A percentile compares a stretch with the other conserved stretches of the same genome.
Evolutionary conservation across 1,284 basidiomycete species (phyloP).

Genomic region (Pseudozyma pruni): DNA sequence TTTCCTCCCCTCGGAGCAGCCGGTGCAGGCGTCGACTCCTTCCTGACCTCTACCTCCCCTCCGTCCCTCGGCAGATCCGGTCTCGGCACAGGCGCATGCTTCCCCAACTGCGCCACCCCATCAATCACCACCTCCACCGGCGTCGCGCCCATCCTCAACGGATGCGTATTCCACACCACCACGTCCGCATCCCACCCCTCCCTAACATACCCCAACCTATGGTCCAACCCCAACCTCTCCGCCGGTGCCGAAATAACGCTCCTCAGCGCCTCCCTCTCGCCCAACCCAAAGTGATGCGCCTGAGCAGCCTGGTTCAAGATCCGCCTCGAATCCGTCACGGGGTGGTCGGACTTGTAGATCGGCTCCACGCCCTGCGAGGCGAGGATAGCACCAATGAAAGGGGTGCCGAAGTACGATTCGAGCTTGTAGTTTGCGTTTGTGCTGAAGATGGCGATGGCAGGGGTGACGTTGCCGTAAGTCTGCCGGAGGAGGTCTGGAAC

Average conservation of each 20-base stretch:
- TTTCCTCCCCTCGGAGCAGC: slow-evolving; percentile 31
- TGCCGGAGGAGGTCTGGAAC: slow-evolving; percentile 81
- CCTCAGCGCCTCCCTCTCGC: slow-evolving; percentile 74
- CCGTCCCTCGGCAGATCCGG: slow-evolving; percentile 7
- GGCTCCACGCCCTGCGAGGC: slow-evolving; percentile 76
- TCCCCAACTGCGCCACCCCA: slow-evolving; percentile 70
- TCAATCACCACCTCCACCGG: slow-evolving; percentile 75
- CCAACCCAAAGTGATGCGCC: slow-evolving; percentile 77
- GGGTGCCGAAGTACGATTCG: slow-evolving; percentile 84
- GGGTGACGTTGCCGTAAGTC: slow-evolving; percentile 73
- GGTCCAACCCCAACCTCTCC: slow-evolving; percentile 78
- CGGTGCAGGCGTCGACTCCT: slow-evolving; percentile 13
- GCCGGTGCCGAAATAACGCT: slow-evolving; percentile 84
- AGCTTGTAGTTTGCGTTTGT: slow-evolving; percentile 81
- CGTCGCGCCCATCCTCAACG: slow-evolving; percentile 74
- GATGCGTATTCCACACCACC: slow-evolving; percentile 90
- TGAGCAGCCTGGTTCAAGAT: slow-evolving; percentile 87
- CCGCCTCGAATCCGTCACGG: slow-evolving; percentile 79
- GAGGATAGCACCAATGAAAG: slow-evolving; percentile 84
- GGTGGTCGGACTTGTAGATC: slow-evolving; percentile 78
- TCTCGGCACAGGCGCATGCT: slow-evolving; percentile 22
- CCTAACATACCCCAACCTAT: slow-evolving; percentile 81
- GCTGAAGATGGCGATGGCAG: slow-evolving; percentile 80
- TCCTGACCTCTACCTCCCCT: background rate
- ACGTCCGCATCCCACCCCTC: slow-evolving; percentile 76